Conservation (phyloP, 177 flowering plant genomes). For the Vitis hybrid region DNA sequence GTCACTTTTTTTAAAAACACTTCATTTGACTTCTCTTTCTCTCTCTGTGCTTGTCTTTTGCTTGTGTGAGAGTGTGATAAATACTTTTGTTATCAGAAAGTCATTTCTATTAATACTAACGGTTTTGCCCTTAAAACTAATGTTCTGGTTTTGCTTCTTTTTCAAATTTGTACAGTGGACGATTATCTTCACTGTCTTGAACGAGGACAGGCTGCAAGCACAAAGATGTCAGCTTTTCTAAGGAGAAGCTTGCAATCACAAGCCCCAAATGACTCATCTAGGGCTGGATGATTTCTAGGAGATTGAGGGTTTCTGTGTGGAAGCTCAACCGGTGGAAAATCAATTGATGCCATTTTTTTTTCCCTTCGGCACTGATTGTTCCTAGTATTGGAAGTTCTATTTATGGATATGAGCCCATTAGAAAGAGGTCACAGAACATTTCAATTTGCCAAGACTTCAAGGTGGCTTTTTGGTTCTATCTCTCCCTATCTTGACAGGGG, state of each 20-base stretch:
- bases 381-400: too few species aligned
- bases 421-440: too few species aligned
- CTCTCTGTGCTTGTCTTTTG: not conserved
- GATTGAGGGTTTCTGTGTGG: too few species aligned
- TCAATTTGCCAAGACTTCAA: too few species aligned
- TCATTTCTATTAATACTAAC: not conserved
- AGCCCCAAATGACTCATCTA: constrained; percentile 26
- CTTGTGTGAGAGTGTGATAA: not conserved
- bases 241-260: constrained; percentile 58
- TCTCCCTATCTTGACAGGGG: too few species aligned
- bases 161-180: constrained; percentile 44
- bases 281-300: constrained; percentile 24
- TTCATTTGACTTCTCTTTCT: too few species aligned
- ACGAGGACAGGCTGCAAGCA: constrained; percentile 70
- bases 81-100: not conserved
- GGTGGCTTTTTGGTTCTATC: too few species aligned
- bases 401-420: too few species aligned
- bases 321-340: too few species aligned
- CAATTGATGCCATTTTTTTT: too few species aligned
- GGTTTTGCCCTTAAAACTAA: not conserved
- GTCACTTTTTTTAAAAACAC: too few species aligned
- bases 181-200: constrained; percentile 68
- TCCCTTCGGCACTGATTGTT: too few species aligned
- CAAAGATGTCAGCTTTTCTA: constrained; percentile 65
- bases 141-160: not conserved